A percentile compares a stretch with the other conserved stretches of the same genome.
These are phyloP conservation scores for Beauveria bassiana DNA, from an alignment of 2,329 filamentous ascomycete species.

Conservation along the genomic window DNA sequence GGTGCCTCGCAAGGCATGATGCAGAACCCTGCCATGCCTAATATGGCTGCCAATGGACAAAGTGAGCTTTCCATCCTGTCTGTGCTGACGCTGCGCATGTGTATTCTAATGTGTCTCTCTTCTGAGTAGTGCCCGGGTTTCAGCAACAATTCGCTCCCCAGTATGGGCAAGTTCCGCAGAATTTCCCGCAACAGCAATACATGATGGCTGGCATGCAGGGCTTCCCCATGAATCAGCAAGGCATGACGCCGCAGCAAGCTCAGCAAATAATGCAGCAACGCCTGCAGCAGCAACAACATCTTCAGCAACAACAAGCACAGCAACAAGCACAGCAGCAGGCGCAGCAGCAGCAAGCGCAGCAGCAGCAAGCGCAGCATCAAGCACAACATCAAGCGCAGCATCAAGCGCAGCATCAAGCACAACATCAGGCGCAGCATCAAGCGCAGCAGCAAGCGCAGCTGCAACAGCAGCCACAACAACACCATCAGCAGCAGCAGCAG, in stretches of 20 bases:
- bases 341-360: too few relatives aligned
- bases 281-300: constrained; percentile 19
- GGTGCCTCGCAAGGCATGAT: constrained; percentile 53
- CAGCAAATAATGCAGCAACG: constrained; percentile 38
- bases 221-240: constrained; percentile 47
- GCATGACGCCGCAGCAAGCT: constrained; percentile 40
- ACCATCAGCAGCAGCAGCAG: constrained; percentile 22
- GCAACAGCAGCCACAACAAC: constrained; percentile 22
- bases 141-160: constrained; percentile 51
- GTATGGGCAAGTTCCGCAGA: constrained; percentile 43
- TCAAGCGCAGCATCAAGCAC: too few relatives aligned
- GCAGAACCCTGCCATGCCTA: constrained; percentile 52
- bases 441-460: constrained; percentile 20
- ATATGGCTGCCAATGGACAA: constrained; percentile 52
- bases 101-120: background rate
- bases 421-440: constrained; percentile 19
- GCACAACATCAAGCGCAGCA: too few relatives aligned
- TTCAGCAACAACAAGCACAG: constrained; percentile 12
- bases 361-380: too few relatives aligned
- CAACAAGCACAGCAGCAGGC: too few relatives aligned
- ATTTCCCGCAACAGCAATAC: constrained; percentile 37
- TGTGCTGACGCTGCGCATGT: background rate
- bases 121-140: constrained; percentile 45
- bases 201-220: constrained; percentile 50
- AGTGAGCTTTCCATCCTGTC: constrained; percentile 35